Percentiles rank a stretch among this genome's conserved stretches.
phyloP scores from a whole-genome alignment of 257 asterid species.

The Verbascum thapsus region DNA sequence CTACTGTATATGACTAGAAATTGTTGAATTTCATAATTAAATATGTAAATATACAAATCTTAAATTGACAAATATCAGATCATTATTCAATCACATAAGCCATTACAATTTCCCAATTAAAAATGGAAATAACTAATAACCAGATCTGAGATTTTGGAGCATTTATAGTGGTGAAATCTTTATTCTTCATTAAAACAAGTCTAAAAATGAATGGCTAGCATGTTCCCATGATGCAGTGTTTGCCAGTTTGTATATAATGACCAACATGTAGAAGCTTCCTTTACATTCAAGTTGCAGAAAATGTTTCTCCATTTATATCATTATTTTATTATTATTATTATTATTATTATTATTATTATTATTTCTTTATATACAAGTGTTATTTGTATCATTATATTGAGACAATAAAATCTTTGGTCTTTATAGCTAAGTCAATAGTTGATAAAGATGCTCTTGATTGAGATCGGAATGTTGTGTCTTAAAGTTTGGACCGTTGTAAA shows the following conservation, averaged over 20 bases:
- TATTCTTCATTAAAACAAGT: neutral
- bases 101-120: neutral
- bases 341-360: neutral
- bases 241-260: conserved; percentile 3
- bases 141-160: conserved; percentile 8
- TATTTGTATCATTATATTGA: neutral
- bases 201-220: conserved; percentile 3
- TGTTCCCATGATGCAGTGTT: conserved; percentile 3
- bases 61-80: too few species aligned
- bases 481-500: too few species aligned
- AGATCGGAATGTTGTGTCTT: too few species aligned
- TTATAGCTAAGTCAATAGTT: conserved; percentile 5
- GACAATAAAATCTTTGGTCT: conserved; percentile 27
- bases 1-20: too few species aligned
- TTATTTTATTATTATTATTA: neutral
- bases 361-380: too few species aligned
- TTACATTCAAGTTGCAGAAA: conserved; percentile 22
- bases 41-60: too few species aligned
- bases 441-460: too few species aligned
- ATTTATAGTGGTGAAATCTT: conserved; percentile 27
- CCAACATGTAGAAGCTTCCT: conserved; percentile 34
- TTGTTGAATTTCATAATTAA: too few species aligned
- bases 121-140: neutral
- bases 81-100: too few species aligned
- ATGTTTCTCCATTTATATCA: too few species aligned